phyloP scores from a whole-genome alignment of 2,329 filamentous ascomycete genomes.

The Ophiostoma sp. region DNA sequence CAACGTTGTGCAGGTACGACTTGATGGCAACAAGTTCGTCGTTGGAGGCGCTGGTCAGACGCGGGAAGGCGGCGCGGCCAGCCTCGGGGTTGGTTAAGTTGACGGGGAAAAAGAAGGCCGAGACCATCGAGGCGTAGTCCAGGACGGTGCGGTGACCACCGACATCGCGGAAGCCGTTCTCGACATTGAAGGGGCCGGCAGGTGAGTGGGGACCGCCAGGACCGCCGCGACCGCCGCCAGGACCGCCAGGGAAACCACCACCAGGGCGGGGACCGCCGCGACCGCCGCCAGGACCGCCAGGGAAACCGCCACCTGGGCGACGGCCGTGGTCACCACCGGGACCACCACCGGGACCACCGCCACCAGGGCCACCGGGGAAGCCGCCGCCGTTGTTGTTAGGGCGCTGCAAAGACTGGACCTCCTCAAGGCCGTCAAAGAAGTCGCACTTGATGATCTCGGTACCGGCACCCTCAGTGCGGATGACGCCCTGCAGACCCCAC shows the following conservation, averaged over 20 bases:
- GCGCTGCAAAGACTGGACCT: slow-evolving; percentile 22
- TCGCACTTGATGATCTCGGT: slow-evolving; percentile 24
- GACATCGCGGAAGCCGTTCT: slow-evolving; percentile 21
- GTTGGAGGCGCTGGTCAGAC: slow-evolving; percentile 7
- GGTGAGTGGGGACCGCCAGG: slow-evolving; percentile 8
- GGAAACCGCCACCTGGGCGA: background rate
- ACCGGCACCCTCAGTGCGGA: slow-evolving; percentile 21
- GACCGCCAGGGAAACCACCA: slow-evolving; percentile 5
- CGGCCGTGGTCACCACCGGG: background rate
- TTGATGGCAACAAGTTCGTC: slow-evolving; percentile 20
- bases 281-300: background rate
- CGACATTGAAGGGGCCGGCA: slow-evolving; percentile 16
- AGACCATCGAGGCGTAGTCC: slow-evolving; percentile 24
- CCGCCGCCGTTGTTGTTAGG: background rate
- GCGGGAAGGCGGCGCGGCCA: slow-evolving; percentile 7
- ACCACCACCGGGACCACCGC: background rate
- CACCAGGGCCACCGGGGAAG: background rate
- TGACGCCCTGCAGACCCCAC: slow-evolving; percentile 23
- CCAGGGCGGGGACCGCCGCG: background rate
- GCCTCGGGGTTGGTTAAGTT: slow-evolving; percentile 23
- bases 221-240: background rate
- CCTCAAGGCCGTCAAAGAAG: slow-evolving; percentile 22
- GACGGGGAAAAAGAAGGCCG: slow-evolving; percentile 23
- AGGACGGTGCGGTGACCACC: slow-evolving; percentile 20
- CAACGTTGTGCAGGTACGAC: slow-evolving; percentile 16